Evolutionary conservation across 179 eudicot species (phyloP).

Genomic region (Beta corolliflora): DNA sequence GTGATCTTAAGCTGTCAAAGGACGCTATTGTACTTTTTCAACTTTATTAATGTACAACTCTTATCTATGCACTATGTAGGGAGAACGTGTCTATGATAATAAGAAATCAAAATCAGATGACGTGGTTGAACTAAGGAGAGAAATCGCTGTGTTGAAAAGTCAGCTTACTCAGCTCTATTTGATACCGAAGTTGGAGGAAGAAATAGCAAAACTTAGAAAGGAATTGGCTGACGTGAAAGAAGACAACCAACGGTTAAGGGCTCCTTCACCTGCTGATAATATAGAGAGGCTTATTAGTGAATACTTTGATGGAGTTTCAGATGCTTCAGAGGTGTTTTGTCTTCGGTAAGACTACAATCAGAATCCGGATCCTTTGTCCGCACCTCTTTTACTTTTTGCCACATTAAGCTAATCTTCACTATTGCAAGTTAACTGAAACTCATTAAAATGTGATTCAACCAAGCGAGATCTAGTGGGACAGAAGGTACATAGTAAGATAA

Average conservation of each 20-base stretch:
- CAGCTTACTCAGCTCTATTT: background rate
- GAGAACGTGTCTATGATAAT: slow-evolving; percentile 6
- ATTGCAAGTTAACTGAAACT: background rate
- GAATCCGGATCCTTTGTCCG: background rate
- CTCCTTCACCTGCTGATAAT: slow-evolving; percentile 12
- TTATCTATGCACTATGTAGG: slow-evolving; percentile 11
- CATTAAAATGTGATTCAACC: background rate
- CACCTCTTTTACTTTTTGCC: background rate
- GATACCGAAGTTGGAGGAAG: slow-evolving; percentile 22
- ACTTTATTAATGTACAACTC: background rate
- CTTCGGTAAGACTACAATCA: background rate
- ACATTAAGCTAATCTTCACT: background rate
- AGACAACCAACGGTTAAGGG: slow-evolving; percentile 29
- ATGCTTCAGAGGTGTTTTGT: background rate
- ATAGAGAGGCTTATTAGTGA: slow-evolving; percentile 24
- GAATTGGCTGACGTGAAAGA: slow-evolving; percentile 45
- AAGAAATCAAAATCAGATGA: background rate
- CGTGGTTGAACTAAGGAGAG: slow-evolving; percentile 31
- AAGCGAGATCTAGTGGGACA: background rate
- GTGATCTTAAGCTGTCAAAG: too few species aligned
- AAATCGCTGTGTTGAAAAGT: slow-evolving; percentile 31
- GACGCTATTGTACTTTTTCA: background rate
- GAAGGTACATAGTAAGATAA: background rate
- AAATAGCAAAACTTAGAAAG: slow-evolving; percentile 29
- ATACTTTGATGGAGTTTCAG: slow-evolving; percentile 2